Percentiles rank a stretch among this genome's conserved stretches.
These are phyloP conservation scores for Leccinum obscurum DNA, from an alignment of 768 basidiomycete genomes.

Conservation along the genomic window DNA sequence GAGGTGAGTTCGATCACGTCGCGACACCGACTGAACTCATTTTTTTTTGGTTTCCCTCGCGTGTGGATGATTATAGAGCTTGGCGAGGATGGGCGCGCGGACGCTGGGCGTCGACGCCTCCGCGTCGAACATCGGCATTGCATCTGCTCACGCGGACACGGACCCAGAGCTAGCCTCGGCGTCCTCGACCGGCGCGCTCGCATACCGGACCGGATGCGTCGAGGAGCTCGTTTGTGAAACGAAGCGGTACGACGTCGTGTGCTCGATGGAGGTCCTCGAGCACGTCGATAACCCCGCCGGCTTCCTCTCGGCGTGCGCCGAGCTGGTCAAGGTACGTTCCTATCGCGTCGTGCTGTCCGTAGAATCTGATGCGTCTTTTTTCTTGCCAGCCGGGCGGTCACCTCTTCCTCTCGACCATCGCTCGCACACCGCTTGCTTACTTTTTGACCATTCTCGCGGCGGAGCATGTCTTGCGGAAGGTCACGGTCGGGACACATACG, in stretches of 20 bases:
- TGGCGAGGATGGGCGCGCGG: constrained; percentile 85
- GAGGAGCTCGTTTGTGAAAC: constrained; percentile 68
- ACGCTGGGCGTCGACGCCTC: constrained; percentile 94
- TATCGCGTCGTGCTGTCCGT: background rate
- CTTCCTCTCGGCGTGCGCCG: constrained; percentile 80
- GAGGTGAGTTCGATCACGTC: constrained; percentile 58
- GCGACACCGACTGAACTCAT: background rate
- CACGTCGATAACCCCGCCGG: constrained; percentile 91
- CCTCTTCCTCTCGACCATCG: constrained; percentile 92
- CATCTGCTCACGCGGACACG: constrained; percentile 73
- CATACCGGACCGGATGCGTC: constrained; percentile 72
- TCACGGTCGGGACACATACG: constrained; percentile 87
- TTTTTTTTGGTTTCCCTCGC: background rate
- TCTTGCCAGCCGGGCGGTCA: constrained; percentile 84
- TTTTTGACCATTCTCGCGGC: constrained; percentile 74
- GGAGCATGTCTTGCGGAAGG: constrained; percentile 78
- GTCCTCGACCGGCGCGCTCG: constrained; percentile 36
- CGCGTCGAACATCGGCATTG: constrained; percentile 81
- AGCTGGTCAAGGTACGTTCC: constrained; percentile 77
- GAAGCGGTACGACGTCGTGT: constrained; percentile 85
- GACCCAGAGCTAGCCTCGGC: constrained; percentile 60
- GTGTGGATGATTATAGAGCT: constrained; percentile 50
- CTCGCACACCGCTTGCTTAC: constrained; percentile 77
- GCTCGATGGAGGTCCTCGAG: constrained; percentile 97
- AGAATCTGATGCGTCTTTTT: constrained; percentile 6